Base-by-base conservation (phyloP, 495 filamentous ascomycete species). In the Aspergillus biplanus region DNA sequence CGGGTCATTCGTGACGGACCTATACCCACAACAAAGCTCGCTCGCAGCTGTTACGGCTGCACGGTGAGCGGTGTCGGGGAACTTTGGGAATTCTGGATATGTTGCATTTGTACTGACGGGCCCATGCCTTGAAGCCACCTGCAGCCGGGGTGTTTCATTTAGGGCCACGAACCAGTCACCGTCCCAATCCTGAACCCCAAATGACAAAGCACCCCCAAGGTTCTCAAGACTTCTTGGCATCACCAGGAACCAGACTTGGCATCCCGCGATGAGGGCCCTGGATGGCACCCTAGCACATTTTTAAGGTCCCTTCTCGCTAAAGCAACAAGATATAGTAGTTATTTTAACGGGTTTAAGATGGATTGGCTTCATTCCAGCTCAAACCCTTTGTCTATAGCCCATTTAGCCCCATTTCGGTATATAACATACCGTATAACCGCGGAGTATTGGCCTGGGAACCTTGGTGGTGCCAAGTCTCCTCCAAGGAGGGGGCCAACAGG, bases 391-490 rank as follows among this genome's bases (percentile, higher is more conserved):
- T 27, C 21, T 27, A 27, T 1, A 27, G 21, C 21, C 2, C 21
- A 27, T 27, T 27, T 27, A 27, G 21, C 1, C 21, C 21, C 21
- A 27, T 27, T 27, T 44, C 39, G 4, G 6, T 0, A 44, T 11
- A 12, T 7, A 15, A 12, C 39, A 12, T 7, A 13, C 39, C 4
- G 11, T 13, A 44, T 12, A 50, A 18, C n/a, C 2, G 16, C 47
- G 16, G 47, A 50, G 21, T 2, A 49, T 27, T 47, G 16, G 7
- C 15, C 5, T 62, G 66, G 62, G 67, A 66, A 69, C 67, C 67
- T 69, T 69, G 65, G 61, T 53, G 67, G 58, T 52, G 62, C 67
- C 67, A 69, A 69, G 67, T 34, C 54, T 59, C 33, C 61, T 61
- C 61, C 63, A 18, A 52, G 16, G 21, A 27, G 32, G 13, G 31